phyloP scores from a whole-genome alignment of 1,139 yeast genomes.

The Pichia sp. region DNA sequence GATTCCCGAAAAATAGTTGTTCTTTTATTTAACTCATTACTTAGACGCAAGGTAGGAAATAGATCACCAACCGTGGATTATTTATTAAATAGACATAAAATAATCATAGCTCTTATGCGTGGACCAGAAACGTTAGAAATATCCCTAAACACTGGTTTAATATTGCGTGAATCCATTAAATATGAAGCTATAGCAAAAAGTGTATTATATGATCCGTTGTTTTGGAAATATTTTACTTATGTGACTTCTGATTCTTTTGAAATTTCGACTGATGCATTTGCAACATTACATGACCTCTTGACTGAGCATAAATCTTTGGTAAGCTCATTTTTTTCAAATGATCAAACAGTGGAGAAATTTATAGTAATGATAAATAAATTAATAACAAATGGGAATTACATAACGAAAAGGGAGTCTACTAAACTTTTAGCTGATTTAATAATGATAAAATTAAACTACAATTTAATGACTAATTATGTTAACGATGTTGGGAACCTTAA shows the following conservation, averaged over 20 bases:
- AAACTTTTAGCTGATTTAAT: slow-evolving; percentile 72
- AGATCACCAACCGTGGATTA: slow-evolving; percentile 87
- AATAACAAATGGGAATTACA: slow-evolving; percentile 75
- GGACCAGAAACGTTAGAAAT: slow-evolving; percentile 70
- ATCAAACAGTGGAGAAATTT: slow-evolving; percentile 43
- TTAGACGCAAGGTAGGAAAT: slow-evolving; percentile 73
- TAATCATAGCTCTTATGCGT: slow-evolving; percentile 54
- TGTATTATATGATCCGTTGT: slow-evolving; percentile 45
- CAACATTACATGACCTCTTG: slow-evolving; percentile 64
- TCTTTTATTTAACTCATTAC: slow-evolving; percentile 63
- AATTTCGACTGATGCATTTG: slow-evolving; percentile 83
- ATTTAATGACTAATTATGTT: slow-evolving; percentile 69
- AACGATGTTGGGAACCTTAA: slow-evolving; percentile 78
- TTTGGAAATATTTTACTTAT: slow-evolving; percentile 82
- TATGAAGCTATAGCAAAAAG: slow-evolving; percentile 64
- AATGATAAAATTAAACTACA: slow-evolving; percentile 66
- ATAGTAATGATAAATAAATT: slow-evolving; percentile 58
- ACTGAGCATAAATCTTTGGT: slow-evolving; percentile 65
- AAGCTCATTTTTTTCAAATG: slow-evolving; percentile 56
- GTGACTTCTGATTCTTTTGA: slow-evolving; percentile 77
- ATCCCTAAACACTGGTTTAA: slow-evolving; percentile 70
- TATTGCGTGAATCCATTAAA: slow-evolving; percentile 79
- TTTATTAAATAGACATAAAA: slow-evolving; percentile 59
- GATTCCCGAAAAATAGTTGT: slow-evolving; percentile 85
- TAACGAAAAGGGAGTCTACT: slow-evolving; percentile 85